Base-by-base conservation (phyloP, 768 basidiomycete species). In the Amanita pseudoporphyria region DNA sequence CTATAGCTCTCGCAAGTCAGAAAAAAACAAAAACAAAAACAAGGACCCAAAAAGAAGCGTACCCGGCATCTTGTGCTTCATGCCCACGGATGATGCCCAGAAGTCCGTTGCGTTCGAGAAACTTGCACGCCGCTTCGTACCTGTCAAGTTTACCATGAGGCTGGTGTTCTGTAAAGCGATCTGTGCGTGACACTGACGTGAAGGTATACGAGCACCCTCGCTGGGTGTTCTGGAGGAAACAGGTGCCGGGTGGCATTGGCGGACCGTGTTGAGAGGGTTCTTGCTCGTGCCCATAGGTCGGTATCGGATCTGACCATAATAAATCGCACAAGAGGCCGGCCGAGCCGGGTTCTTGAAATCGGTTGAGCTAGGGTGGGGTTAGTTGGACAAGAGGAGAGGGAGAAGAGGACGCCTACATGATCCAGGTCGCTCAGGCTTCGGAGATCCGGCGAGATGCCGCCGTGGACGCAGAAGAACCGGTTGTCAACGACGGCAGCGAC, bases 391-490 rank as follows among this genome's bases (percentile, higher is more conserved):
- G 18, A 21, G n/a, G 46, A 37, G 40, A n/a, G 41, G 24, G 45
- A n/a, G 39, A 32, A 47, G 24, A 21, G n/a, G 36, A n/a, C 35
- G 9, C 35, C 19, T 48, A 90, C 89, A 19, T 64, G 64, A 21
- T 73, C 65, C 7, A 95, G 57, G 61, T 99, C 95, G 30, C 81
- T 79, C 3, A 99, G 71, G 6, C 79, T 81, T 38, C 82, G 67
- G 1, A 99, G 74, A 55, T 87, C 82, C 0, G 96, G 96, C 0
- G 89, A 92, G 32, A 99, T 75, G 3, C 96, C 96, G 2, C 96
- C 96, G 57, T 98, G 96, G 2, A 98, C 92, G 60, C 95, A 98
- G 64, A 99, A 87, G 72, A 99, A 98, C 59, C 91, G 87, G 54
- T 81, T 77, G 63, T 99, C 96, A 65, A 99, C 87, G 51, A 98